Evolutionary conservation across 2,329 filamentous ascomycete species (phyloP), one percentile per base, ranked within the genome.

Genomic region (Endoconidiophora laricicola): DNA sequence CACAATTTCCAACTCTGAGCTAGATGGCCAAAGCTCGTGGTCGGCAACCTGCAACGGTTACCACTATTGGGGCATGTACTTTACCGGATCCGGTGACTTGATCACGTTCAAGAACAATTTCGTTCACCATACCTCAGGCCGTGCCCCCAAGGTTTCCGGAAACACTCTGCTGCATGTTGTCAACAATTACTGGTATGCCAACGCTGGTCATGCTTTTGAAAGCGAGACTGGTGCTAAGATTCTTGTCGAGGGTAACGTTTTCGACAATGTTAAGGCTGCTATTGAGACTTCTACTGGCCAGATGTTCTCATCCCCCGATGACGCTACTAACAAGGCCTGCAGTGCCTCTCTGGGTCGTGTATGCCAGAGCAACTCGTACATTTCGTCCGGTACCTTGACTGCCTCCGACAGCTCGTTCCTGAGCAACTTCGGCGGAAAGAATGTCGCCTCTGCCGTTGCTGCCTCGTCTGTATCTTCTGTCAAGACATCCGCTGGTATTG

Each of bases 51-150:
- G 76, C 61, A 66, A 79, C 58, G 67, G 65, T 39, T 68, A 74
- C 61, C 73, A 77, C 63, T 78, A 79, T 69, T 79, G 76, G 73
- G 68, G 63, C 26, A 61, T 78, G 55, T 76, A 74, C 64, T 66
- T 79, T 45, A 69, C 67, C 39, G 76, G 76, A n/a, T 65, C 67
- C 51, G 67, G 62, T 59, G 76, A 79, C 58, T 57, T 70, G 54
- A 65, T 78, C 57, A 79, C 76, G 54, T 58, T 79, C 59, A 73
- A 76, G 65, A 66, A 67, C 56, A 79, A 79, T 68, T 78, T 77
- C 64, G 65, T 79, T 58, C 71, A 77, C 67, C 66, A 75, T 61
- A 71, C 70, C 45, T 70, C 67, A 10, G 76, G 75, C 51, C 73
- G 76, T 48, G 64, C 65, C 10, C 76, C 74, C 56, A 78, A 78